A percentile compares a stretch with the other conserved stretches of the same genome.
Evolutionary conservation across 768 basidiomycete species (phyloP).

Genomic region (Boletus sp.): DNA sequence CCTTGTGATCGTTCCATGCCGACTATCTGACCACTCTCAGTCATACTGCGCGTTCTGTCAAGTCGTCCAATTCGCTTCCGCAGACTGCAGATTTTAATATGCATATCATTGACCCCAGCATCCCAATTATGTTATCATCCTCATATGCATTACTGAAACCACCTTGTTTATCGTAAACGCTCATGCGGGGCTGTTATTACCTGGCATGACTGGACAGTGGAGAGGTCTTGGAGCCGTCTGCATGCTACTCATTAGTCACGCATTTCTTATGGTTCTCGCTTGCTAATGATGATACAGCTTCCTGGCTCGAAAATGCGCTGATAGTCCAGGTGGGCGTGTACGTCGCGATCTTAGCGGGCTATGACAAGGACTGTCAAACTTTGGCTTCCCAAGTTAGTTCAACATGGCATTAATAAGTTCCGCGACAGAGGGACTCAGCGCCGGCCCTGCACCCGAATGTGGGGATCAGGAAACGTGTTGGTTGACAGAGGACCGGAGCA

Average conservation of each 20-base stretch:
- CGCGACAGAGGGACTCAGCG: neutral
- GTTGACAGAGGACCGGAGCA: neutral
- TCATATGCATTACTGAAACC: neutral
- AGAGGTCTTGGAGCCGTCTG: neutral
- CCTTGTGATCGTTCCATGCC: neutral
- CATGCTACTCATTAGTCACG: neutral
- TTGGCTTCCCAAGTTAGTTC: neutral
- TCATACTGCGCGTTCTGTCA: neutral
- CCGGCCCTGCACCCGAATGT: neutral
- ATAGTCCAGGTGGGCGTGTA: neutral
- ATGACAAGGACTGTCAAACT: neutral
- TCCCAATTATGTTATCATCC: conserved; percentile 8
- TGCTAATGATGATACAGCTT: neutral
- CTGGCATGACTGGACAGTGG: neutral
- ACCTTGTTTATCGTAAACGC: conserved; percentile 4
- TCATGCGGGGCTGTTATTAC: neutral
- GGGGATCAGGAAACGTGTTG: conserved; percentile 6
- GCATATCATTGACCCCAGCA: conserved; percentile 7
- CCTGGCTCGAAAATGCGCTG: neutral
- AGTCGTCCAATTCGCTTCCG: conserved; percentile 2
- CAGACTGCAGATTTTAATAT: conserved; percentile 2
- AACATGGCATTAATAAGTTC: conserved; percentile 4
- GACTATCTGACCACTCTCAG: neutral
- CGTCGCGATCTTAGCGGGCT: neutral
- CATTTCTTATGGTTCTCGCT: neutral